Percentiles rank a stretch among this genome's conserved stretches.
Conservation (phyloP, 2,329 filamentous ascomycete genomes). For the Huntiella decipiens region DNA sequence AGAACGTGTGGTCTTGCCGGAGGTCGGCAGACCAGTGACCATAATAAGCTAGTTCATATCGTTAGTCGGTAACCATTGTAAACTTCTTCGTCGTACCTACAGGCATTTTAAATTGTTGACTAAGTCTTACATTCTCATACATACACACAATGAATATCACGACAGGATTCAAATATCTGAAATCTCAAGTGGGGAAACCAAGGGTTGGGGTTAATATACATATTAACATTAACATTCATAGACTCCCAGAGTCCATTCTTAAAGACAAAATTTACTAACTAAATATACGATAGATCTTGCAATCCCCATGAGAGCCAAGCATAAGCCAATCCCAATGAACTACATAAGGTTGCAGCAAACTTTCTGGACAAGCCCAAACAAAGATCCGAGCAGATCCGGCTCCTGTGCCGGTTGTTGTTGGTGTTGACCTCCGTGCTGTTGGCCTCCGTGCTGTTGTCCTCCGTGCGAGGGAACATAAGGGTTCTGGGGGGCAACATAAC, state of each 20-base stretch:
- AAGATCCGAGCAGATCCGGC: constrained; percentile 18
- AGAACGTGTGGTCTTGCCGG: constrained; percentile 48
- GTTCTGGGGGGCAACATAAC: constrained; percentile 32
- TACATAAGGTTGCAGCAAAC: constrained; percentile 62
- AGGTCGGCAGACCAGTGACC: constrained; percentile 46
- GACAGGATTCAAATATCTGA: too few relatives aligned
- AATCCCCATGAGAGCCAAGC: background rate
- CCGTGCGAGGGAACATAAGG: background rate
- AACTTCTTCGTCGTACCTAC: background rate
- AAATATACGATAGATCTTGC: background rate
- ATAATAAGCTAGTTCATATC: constrained; percentile 38
- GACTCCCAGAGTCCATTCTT: background rate
- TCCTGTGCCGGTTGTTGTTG: constrained; percentile 21
- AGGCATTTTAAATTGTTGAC: constrained; percentile 3
- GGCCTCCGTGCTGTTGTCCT: constrained; percentile 14
- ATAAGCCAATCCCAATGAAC: constrained; percentile 10
- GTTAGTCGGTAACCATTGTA: background rate
- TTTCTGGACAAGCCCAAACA: constrained; percentile 37
- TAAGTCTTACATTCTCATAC: too few relatives aligned
- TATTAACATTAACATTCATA: too few relatives aligned
- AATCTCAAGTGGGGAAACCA: constrained; percentile 1
- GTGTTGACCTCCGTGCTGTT: constrained; percentile 8
- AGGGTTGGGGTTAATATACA: background rate
- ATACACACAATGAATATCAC: too few relatives aligned
- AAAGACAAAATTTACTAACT: background rate